These are phyloP conservation scores for Ceratocystis cacaofunesta DNA, from an alignment of 2,329 filamentous ascomycete species.

Conservation along the genomic window DNA sequence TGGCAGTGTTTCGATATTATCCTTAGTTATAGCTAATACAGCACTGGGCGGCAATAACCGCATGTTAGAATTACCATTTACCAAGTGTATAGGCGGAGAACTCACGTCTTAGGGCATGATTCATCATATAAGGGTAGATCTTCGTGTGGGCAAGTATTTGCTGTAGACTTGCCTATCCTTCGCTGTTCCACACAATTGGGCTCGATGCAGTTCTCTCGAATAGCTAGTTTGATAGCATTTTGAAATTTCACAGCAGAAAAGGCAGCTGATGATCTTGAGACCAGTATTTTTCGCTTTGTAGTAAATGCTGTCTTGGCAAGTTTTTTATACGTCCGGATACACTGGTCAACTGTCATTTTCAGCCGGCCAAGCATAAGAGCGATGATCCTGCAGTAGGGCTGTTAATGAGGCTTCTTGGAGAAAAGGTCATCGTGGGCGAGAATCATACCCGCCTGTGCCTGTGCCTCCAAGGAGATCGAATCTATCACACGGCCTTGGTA, in stretches of 20 bases:
- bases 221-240: not conserved
- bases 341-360: not conserved
- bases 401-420: not conserved
- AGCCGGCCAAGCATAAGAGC: not conserved
- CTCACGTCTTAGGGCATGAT: not conserved
- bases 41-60: not conserved
- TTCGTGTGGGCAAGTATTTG: not conserved
- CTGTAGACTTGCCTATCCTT: not conserved
- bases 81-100: not conserved
- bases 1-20: conserved; percentile 12
- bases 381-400: not conserved
- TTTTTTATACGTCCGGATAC: not conserved
- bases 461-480: conserved; percentile 24
- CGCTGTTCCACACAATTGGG: not conserved
- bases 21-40: not conserved
- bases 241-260: not conserved
- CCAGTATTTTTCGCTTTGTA: not conserved
- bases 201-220: not conserved
- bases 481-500: conserved; percentile 21
- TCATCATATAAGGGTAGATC: not conserved
- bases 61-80: not conserved
- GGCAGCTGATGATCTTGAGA: not conserved
- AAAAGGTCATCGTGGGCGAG: conserved; percentile 10
- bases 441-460: conserved; percentile 21
- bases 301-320: not conserved